Evolutionary conservation across 1,139 yeast species (phyloP).

Genomic region (Diutina mesorugosa): DNA sequence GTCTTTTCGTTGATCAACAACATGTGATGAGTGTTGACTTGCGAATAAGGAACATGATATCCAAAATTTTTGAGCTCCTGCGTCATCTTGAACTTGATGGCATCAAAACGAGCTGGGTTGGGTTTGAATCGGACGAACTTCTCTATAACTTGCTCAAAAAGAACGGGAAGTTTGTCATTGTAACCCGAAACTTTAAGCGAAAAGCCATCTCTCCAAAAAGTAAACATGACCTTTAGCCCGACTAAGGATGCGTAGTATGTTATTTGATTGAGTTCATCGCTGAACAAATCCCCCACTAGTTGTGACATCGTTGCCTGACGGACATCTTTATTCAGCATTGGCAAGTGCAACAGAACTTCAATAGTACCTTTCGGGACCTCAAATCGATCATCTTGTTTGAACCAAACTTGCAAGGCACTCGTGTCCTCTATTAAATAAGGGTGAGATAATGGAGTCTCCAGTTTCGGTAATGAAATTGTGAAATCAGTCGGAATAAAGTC

Average conservation of each 20-base stretch:
- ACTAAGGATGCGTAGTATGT: constrained; percentile 81
- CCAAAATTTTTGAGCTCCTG: constrained; percentile 61
- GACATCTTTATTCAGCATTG: constrained; percentile 12
- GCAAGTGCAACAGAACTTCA: constrained; percentile 52
- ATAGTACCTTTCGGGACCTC: constrained; percentile 80
- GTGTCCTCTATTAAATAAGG: constrained; percentile 26
- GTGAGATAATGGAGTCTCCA: constrained; percentile 16
- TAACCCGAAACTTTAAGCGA: constrained; percentile 63
- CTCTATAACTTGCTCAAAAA: constrained; percentile 47
- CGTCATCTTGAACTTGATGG: constrained; percentile 48
- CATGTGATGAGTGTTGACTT: constrained; percentile 51
- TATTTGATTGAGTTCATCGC: constrained; percentile 63
- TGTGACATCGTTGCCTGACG: constrained; percentile 25
- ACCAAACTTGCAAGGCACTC: constrained; percentile 50
- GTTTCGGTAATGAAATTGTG: constrained; percentile 34
- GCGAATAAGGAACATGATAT: constrained; percentile 64
- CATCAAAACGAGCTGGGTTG: constrained; percentile 44
- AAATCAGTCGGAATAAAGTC: constrained; percentile 75
- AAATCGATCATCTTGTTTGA: constrained; percentile 80
- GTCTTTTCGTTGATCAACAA: constrained; percentile 58
- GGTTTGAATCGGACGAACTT: constrained; percentile 43
- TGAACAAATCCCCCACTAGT: constrained; percentile 48
- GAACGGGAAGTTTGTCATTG: constrained; percentile 61
- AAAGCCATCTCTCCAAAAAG: constrained; percentile 58
- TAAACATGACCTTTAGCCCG: constrained; percentile 50